These are phyloP conservation scores for Triticum dicoccoides DNA, from an alignment of 176 grass and related monocot species.

Conservation along the genomic window DNA sequence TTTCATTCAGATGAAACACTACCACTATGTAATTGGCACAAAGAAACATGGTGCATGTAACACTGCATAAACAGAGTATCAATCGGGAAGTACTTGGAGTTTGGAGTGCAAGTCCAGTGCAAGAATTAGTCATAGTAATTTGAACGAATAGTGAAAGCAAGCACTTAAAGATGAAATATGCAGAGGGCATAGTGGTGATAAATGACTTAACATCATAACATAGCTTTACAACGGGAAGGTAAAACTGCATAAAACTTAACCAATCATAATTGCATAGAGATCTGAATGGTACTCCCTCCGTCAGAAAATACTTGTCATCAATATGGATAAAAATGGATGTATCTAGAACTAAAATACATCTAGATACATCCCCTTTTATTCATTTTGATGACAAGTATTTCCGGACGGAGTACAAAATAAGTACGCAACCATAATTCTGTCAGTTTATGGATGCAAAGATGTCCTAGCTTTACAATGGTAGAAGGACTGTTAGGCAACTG, in stretches of 20 bases:
- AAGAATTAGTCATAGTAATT: slow-evolving; percentile 3
- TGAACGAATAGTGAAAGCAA: not conserved
- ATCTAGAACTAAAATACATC: too few relatives aligned
- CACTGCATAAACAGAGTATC: not conserved
- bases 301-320: too few relatives aligned
- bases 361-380: too few relatives aligned
- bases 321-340: too few relatives aligned
- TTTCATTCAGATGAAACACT: slow-evolving; percentile 16
- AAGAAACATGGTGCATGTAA: slow-evolving; percentile 1
- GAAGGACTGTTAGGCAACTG: slow-evolving; percentile 2
- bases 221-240: not conserved
- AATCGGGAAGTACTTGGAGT: not conserved
- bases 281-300: not conserved
- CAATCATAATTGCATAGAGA: not conserved
- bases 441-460: not conserved
- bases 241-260: not conserved
- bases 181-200: not conserved
- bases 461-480: not conserved
- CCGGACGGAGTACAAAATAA: not conserved
- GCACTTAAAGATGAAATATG: not conserved
- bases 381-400: too few relatives aligned
- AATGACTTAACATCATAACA: not conserved
- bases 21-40: not conserved
- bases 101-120: not conserved
- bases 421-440: not conserved